These are phyloP conservation scores for Alternaria solani DNA, from an alignment of 2,329 filamentous ascomycete species.

Conservation along the genomic window DNA sequence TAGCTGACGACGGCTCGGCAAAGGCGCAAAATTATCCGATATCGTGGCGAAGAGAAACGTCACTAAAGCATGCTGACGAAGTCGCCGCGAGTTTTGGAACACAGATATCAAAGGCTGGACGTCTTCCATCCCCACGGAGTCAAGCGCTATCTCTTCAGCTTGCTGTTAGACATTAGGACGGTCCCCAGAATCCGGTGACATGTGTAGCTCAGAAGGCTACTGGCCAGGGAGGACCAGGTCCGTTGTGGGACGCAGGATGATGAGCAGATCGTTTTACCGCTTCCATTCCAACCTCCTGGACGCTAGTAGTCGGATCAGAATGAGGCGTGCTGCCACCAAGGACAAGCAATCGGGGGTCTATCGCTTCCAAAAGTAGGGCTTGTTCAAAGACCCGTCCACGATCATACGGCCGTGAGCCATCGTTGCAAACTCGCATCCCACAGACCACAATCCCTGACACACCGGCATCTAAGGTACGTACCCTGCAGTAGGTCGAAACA, in stretches of 20 bases:
- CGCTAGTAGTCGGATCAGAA: not conserved
- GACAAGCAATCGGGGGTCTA: not conserved
- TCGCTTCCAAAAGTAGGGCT: not conserved
- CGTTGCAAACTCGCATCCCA: not conserved
- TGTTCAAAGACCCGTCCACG: not conserved
- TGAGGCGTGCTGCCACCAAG: conserved; percentile 2
- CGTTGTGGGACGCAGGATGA: not conserved
- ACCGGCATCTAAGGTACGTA: not conserved
- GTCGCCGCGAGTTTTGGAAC: conserved; percentile 7
- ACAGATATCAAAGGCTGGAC: conserved; percentile 1
- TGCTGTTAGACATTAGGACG: conserved; percentile 1
- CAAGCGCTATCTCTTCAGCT: conserved; percentile 6
- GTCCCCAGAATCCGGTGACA: not conserved
- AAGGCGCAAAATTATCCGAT: conserved; percentile 20
- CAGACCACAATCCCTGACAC: conserved; percentile 2
- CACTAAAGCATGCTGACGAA: conserved; percentile 19
- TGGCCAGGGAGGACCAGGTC: not conserved
- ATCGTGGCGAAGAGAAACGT: conserved; percentile 28
- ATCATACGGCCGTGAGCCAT: not conserved
- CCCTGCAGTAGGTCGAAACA: not conserved
- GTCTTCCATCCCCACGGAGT: not conserved
- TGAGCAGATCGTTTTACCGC: not conserved
- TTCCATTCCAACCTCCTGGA: not conserved
- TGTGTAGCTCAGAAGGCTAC: not conserved
- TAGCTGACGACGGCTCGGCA: conserved; percentile 21